Conservation (phyloP, 2,329 filamentous ascomycete genomes). For the Cercospora sesami region DNA sequence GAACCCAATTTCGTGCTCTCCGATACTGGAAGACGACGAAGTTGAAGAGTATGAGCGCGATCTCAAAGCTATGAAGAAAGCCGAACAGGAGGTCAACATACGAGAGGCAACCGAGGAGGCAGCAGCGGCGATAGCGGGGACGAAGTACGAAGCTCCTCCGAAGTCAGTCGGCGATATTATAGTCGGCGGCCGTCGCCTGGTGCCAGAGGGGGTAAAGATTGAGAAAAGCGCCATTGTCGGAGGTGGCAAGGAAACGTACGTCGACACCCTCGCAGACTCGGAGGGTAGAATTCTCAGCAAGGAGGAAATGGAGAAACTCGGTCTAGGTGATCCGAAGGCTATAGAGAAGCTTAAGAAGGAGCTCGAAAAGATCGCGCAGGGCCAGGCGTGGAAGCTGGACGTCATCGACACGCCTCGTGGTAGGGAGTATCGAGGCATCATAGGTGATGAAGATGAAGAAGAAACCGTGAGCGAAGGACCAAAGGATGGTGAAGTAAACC, state of each 20-base stretch:
- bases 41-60: slow-evolving; percentile 38
- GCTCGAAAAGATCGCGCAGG: slow-evolving; percentile 67
- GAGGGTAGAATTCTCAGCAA: slow-evolving; percentile 51
- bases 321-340: slow-evolving; percentile 66
- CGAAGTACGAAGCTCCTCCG: slow-evolving; percentile 10
- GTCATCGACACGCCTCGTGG: slow-evolving; percentile 68
- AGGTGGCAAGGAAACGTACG: slow-evolving; percentile 55
- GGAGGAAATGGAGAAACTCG: slow-evolving; percentile 57
- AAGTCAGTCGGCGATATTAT: slow-evolving; percentile 57
- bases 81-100: slow-evolving; percentile 26
- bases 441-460: slow-evolving; percentile 51
- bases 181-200: slow-evolving; percentile 58
- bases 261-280: slow-evolving; percentile 56
- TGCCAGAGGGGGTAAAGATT: slow-evolving; percentile 57
- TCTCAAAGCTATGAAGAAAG: slow-evolving; percentile 25
- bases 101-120: slow-evolving; percentile 33
- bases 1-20: slow-evolving; percentile 73
- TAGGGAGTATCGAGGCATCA: slow-evolving; percentile 68
- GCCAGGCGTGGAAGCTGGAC: slow-evolving; percentile 77
- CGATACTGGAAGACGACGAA: slow-evolving; percentile 64
- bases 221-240: slow-evolving; percentile 54
- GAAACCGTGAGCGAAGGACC: slow-evolving; percentile 6
- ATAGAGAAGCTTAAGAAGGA: slow-evolving; percentile 69
- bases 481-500: slow-evolving; percentile 22
- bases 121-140: slow-evolving; percentile 33